Base-by-base conservation (phyloP, 2,329 filamentous ascomycete genomes). In the Rutstroemia sydowiana region DNA sequence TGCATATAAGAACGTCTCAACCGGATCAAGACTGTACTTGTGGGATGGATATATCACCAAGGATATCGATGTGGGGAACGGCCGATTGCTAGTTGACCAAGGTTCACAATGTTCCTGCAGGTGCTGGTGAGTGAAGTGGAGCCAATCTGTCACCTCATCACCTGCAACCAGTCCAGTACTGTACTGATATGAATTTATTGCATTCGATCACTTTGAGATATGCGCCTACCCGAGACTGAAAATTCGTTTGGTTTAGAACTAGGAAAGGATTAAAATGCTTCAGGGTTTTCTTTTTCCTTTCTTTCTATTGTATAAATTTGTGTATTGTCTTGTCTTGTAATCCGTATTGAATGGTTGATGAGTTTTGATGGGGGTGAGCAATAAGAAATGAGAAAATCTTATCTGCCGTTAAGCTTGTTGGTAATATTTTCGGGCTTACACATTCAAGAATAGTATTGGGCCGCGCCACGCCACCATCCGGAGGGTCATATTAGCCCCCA, bases 81-180 rank as follows among this genome's bases (percentile, higher is more conserved):
- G 43, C 43, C 48, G 48, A 39, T 51, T 9, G 23, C 21, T 40
- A 51, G 34, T 40, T 46, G 31, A 42, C 42, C 26, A 51, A 40
- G 48, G 8, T 32, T 23, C 14, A 49, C 45, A 58, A 59, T 51
- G 59, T 62, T 61, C 57, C 63, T 65, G 63, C 63, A 63, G 57
- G 61, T 26, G 23, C 23, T 26, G 23, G 23, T 26, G 56, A 59
- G 23, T 26, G 23, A 8, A 26, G 23, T 55, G 45, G 55, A 55
- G 51, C 52, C 48, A 55, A 56, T 50, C 59, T 42, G 56, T 65
- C 62, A 65, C 60, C 56, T 55, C 61, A 62, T 59, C 61, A 62
- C 62, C 63, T 62, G 61, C 48, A 50, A 50, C 48, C 48, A 9
- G n/a, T 39, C n/a, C n/a, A n/a, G n/a, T 32, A 7, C 30, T 32